A percentile compares a stretch with the other conserved stretches of the same genome.
phyloP scores from a whole-genome alignment of 169 alveolate genomes.

The Plasmodium knowlesi region DNA sequence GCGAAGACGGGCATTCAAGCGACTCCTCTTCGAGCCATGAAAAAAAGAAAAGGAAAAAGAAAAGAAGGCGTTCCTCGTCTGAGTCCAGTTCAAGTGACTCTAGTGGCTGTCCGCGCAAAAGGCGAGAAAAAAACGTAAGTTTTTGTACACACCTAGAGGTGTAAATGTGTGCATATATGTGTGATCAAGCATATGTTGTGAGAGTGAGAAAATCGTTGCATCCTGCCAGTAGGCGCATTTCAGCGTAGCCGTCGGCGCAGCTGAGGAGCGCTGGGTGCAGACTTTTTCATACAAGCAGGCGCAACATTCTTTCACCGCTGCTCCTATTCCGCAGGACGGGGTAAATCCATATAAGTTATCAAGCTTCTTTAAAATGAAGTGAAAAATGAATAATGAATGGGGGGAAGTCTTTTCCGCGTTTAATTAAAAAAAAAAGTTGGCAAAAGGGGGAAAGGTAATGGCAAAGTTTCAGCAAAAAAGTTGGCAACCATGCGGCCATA shows the following conservation, averaged over 20 bases:
- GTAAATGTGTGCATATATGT: not conserved
- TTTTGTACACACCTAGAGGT: not conserved
- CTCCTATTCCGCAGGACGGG: constrained; percentile 37
- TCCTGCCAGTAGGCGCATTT: not conserved
- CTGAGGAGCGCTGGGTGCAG: not conserved
- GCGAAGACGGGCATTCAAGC: constrained; percentile 38
- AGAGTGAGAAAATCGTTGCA: not conserved
- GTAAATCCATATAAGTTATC: constrained; percentile 69
- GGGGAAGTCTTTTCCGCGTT: not conserved
- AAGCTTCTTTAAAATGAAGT: constrained; percentile 72
- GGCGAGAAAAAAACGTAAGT: constrained; percentile 61
- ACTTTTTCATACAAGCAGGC: not conserved
- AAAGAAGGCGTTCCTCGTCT: constrained; percentile 8
- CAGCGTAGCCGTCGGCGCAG: not conserved
- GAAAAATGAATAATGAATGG: not conserved
- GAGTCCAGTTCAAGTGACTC: constrained; percentile 30
- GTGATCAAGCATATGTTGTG: not conserved
- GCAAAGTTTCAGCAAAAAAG: not conserved
- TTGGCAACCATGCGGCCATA: not conserved
- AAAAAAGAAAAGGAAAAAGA: constrained; percentile 32
- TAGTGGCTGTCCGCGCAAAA: constrained; percentile 25
- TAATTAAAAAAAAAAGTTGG: constrained; percentile 31
- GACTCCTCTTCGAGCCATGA: not conserved
- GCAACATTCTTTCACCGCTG: not conserved
- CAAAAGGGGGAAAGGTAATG: not conserved